Conservation (phyloP, 148 eudicot species). For the Beta vulgaris region DNA sequence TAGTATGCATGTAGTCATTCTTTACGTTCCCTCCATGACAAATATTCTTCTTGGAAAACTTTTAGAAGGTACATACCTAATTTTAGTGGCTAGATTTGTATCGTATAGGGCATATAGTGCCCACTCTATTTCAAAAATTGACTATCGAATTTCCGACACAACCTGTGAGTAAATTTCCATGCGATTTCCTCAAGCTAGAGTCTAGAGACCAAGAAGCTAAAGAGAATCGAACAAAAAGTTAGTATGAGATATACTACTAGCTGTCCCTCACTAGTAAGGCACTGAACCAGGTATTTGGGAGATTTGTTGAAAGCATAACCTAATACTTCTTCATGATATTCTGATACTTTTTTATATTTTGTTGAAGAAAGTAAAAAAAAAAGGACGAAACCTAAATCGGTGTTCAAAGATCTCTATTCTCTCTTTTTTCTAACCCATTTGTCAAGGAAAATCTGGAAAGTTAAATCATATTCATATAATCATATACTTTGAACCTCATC, state of each 20-base stretch:
- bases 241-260: neutral
- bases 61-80: too few species aligned
- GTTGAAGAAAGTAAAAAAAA: neutral
- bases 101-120: too few species aligned
- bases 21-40: too few species aligned
- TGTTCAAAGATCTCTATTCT: neutral
- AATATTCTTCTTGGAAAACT: too few species aligned
- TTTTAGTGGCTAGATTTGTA: too few species aligned
- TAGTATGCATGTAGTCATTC: too few species aligned
- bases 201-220: neutral
- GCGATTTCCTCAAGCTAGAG: constrained; percentile 5
- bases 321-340: too few species aligned
- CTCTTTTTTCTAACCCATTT: constrained; percentile 3
- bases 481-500: neutral
- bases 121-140: too few species aligned
- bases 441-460: neutral
- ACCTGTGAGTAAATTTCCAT: neutral
- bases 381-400: neutral
- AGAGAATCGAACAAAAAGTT: constrained; percentile 5
- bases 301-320: neutral
- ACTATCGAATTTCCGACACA: neutral
- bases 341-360: neutral
- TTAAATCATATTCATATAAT: too few species aligned
- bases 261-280: constrained; percentile 11
- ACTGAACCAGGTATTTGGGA: constrained; percentile 4